phyloP scores from a whole-genome alignment of 2,329 filamentous ascomycete genomes.

The Aureobasidium lini region DNA sequence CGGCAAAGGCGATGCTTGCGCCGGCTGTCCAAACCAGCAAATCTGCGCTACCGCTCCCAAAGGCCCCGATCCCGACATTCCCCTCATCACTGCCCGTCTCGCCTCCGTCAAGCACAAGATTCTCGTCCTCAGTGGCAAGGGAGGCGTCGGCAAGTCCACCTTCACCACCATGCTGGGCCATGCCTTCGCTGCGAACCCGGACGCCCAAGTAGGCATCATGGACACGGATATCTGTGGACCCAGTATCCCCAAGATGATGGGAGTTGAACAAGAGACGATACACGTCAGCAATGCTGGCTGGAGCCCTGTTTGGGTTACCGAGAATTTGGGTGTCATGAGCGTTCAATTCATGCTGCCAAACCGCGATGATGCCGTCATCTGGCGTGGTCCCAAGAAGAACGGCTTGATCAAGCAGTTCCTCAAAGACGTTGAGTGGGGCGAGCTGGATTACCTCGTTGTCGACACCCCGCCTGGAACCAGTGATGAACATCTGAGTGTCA shows the following conservation, averaged over 20 bases:
- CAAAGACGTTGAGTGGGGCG: conserved; percentile 96
- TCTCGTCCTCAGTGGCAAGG: conserved; percentile 86
- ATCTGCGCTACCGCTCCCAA: conserved; percentile 94
- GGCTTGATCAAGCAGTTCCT: conserved; percentile 96
- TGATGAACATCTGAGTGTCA: conserved; percentile 92
- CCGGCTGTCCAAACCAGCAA: conserved; percentile 87
- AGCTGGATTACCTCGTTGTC: conserved; percentile 84
- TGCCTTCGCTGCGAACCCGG: conserved; percentile 75
- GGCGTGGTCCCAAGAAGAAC: conserved; percentile 97
- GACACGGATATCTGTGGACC: conserved; percentile 97
- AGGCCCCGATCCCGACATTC: conserved; percentile 89
- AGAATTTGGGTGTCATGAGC: conserved; percentile 93
- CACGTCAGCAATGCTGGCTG: conserved; percentile 83
- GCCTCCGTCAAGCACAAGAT: conserved; percentile 83
- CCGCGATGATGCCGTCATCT: conserved; percentile 90
- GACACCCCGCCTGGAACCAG: conserved; percentile 94
- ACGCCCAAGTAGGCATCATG: conserved; percentile 83
- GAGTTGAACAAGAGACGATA: conserved; percentile 86
- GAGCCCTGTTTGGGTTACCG: conserved; percentile 91
- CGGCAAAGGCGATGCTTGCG: conserved; percentile 70
- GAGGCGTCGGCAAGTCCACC: conserved; percentile 92
- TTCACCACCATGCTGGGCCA: conserved; percentile 84
- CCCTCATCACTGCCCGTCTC: conserved; percentile 76
- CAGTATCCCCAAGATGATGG: conserved; percentile 98
- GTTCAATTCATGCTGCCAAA: conserved; percentile 97